phyloP scores from a whole-genome alignment of 2,329 filamentous ascomycete genomes.

The Rutstroemia sp. region DNA sequence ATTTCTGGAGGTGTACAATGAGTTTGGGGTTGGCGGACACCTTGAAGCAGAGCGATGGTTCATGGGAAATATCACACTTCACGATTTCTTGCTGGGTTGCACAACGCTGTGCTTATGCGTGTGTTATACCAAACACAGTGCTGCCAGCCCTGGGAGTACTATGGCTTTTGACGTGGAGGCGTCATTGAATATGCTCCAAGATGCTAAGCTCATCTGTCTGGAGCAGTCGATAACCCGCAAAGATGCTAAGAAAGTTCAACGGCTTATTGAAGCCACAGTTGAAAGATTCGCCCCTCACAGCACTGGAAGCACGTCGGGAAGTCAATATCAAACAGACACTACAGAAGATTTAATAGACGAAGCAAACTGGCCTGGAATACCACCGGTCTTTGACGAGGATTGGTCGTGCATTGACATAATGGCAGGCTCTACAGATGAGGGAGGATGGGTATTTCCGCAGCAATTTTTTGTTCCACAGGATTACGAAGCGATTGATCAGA shows the following conservation, averaged over 20 bases:
- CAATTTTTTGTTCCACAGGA: background rate
- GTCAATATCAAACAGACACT: background rate
- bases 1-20: slow-evolving; percentile 23
- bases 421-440: background rate
- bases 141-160: too few relatives aligned
- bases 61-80: slow-evolving; percentile 22
- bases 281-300: background rate
- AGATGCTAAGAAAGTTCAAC: background rate
- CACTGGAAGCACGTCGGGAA: background rate
- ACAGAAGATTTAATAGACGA: background rate
- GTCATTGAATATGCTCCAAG: background rate
- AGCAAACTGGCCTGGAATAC: background rate
- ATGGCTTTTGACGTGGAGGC: background rate
- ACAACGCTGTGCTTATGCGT: slow-evolving; percentile 21
- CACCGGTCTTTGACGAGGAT: background rate
- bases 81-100: slow-evolving; percentile 25
- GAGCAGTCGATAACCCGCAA: background rate
- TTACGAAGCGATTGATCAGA: background rate
- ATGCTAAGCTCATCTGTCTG: background rate
- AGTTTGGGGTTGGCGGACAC: slow-evolving; percentile 22
- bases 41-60: slow-evolving; percentile 23
- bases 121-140: background rate
- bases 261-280: background rate
- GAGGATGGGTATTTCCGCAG: background rate
- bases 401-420: background rate